phyloP scores from a whole-genome alignment of 2,329 filamentous ascomycete genomes.

The Ophiostoma pallidulum region DNA sequence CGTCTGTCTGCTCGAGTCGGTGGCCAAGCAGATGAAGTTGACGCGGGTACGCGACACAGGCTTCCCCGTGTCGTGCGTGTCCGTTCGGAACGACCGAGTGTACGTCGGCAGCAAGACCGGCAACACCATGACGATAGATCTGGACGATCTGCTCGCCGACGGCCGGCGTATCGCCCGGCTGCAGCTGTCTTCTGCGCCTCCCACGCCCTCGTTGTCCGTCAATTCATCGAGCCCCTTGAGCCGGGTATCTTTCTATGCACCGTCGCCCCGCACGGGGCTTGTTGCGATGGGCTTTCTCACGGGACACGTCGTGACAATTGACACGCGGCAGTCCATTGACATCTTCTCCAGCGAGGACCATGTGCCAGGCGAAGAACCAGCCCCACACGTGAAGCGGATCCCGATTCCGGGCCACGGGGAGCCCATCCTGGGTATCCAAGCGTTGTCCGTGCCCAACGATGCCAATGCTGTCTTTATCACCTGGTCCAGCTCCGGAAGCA shows the following conservation, averaged over 20 bases:
- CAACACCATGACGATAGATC: conserved; percentile 43
- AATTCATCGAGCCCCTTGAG: not conserved
- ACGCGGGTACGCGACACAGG: conserved; percentile 55
- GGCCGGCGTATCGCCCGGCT: conserved; percentile 2
- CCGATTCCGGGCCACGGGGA: conserved; percentile 55
- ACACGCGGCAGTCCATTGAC: conserved; percentile 65
- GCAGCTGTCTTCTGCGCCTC: conserved; percentile 19
- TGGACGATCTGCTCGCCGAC: conserved; percentile 35
- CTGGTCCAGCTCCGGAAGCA: conserved; percentile 72
- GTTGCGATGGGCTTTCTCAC: conserved; percentile 60
- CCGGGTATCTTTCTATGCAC: conserved; percentile 25
- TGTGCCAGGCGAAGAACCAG: conserved; percentile 30
- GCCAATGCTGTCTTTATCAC: conserved; percentile 70
- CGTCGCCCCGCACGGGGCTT: conserved; percentile 35
- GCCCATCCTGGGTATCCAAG: conserved; percentile 62
- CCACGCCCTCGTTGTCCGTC: conserved; percentile 20
- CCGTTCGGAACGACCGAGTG: conserved; percentile 47
- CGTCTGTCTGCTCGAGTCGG: conserved; percentile 79
- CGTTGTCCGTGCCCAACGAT: conserved; percentile 50
- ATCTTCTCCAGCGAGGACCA: conserved; percentile 44
- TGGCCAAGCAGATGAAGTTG: conserved; percentile 61
- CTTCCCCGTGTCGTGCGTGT: conserved; percentile 60
- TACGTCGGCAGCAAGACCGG: conserved; percentile 63
- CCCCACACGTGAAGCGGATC: conserved; percentile 33
- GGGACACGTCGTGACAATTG: conserved; percentile 63